A percentile compares a stretch with the other conserved stretches of the same genome.
These are phyloP conservation scores for Bruguiera sexangula DNA, from an alignment of 345 rosid genomes.

Conservation along the genomic window DNA sequence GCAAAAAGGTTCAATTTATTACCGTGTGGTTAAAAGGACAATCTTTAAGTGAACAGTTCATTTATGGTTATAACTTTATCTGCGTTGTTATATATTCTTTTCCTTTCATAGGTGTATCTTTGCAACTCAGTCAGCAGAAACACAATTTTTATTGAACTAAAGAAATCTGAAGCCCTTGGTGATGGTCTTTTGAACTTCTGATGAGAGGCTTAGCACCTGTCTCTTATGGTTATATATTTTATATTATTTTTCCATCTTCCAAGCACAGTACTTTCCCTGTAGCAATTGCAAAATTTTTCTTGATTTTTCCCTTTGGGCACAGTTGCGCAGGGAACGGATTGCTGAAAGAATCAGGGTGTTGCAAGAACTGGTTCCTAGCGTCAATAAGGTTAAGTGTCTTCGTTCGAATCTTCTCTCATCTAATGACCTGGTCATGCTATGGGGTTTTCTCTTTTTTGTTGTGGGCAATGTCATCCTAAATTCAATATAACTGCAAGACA, in stretches of 20 bases:
- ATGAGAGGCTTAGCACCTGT: not conserved
- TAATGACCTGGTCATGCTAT: slow-evolving; percentile 6
- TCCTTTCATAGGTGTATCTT: not conserved
- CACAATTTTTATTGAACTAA: not conserved
- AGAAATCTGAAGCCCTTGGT: slow-evolving; percentile 1
- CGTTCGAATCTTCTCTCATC: slow-evolving; percentile 12
- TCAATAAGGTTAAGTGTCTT: slow-evolving; percentile 65
- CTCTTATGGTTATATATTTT: slow-evolving; percentile 2
- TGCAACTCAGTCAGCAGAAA: not conserved
- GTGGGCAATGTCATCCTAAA: not conserved
- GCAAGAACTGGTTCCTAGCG: slow-evolving; percentile 98
- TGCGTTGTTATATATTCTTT: not conserved
- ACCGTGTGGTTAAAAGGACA: not conserved
- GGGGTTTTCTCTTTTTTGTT: not conserved
- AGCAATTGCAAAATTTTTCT: not conserved
- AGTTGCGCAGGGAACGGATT: slow-evolving; percentile 96
- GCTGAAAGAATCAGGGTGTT: slow-evolving; percentile 96
- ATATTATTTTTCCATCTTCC: not conserved
- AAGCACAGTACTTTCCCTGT: not conserved
- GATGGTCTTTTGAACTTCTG: not conserved
- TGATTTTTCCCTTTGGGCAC: slow-evolving; percentile 26
- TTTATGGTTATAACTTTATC: no score
- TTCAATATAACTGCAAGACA: not conserved
- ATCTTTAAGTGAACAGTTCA: no score
- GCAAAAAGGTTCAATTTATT: not conserved